Evolutionary conservation across 495 filamentous ascomycete species (phyloP).

Genomic region (Chlorociboria aeruginascens): DNA sequence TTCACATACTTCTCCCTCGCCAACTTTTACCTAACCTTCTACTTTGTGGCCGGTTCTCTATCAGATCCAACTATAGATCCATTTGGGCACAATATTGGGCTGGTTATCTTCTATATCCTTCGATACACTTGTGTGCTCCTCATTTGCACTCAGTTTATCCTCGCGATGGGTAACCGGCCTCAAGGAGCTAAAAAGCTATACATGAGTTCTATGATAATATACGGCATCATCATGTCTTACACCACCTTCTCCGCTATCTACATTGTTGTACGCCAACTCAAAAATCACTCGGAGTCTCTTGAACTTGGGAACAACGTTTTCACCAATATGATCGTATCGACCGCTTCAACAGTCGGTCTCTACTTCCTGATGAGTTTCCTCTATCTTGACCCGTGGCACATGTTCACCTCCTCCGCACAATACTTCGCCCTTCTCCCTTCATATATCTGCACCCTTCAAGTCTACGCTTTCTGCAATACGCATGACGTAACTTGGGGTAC

Average conservation of each 20-base stretch:
- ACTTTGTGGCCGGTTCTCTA: conserved; percentile 94
- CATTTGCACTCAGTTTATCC: conserved; percentile 90
- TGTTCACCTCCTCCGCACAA: conserved; percentile 88
- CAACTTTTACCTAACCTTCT: conserved; percentile 98
- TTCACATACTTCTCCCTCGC: conserved; percentile 98
- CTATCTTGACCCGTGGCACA: conserved; percentile 98
- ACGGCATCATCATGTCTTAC: conserved; percentile 91
- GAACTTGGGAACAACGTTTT: conserved; percentile 73
- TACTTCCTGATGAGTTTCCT: conserved; percentile 95
- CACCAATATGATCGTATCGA: conserved; percentile 89
- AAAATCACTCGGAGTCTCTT: conserved; percentile 34
- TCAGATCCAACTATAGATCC: conserved; percentile 72
- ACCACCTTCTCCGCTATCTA: conserved; percentile 80
- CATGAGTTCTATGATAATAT: conserved; percentile 72
- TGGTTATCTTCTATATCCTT: conserved; percentile 75
- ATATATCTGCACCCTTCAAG: conserved; percentile 95
- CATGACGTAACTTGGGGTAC: conserved; percentile 99
- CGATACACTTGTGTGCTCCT: conserved; percentile 76
- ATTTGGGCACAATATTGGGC: conserved; percentile 74
- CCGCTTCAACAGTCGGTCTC: conserved; percentile 75
- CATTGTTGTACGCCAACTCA: conserved; percentile 72
- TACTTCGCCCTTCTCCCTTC: conserved; percentile 86
- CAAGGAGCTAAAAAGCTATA: conserved; percentile 95
- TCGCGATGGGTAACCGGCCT: conserved; percentile 96
- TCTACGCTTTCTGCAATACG: conserved; percentile 99